A percentile compares a stretch with the other conserved stretches of the same genome.
Evolutionary conservation across 148 eudicot genomes (phyloP).

Genomic region (Rhododendron mucronatum): DNA sequence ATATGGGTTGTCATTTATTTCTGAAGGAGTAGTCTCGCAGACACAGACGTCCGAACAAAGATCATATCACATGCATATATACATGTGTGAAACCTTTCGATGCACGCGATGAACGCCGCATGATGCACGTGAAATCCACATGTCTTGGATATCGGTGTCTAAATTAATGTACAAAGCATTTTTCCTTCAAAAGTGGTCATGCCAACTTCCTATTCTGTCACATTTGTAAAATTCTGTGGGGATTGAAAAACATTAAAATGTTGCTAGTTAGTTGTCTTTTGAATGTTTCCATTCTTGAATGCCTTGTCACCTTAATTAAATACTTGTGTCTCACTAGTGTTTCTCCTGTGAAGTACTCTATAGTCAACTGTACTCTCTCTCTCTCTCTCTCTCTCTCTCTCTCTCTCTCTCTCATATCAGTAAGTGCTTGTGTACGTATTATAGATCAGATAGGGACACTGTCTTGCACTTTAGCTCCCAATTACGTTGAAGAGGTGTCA

Average conservation of each 20-base stretch:
- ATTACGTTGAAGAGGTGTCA: not conserved
- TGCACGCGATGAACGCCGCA: not conserved
- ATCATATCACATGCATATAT: not conserved
- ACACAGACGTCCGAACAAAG: not conserved
- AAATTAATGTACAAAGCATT: not conserved
- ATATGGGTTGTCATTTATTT: too few relatives aligned
- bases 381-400: not conserved
- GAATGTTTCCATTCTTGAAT: not conserved
- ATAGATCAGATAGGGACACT: not conserved
- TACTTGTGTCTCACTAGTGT: not conserved
- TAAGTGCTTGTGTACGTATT: not conserved
- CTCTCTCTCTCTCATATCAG: too few relatives aligned
- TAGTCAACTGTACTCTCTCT: not conserved
- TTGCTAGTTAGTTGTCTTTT: conserved; percentile 7
- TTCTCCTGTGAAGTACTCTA: not conserved
- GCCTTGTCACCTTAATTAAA: not conserved
- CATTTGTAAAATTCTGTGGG: not conserved
- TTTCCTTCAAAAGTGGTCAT: not conserved
- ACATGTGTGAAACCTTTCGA: not conserved
- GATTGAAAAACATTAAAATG: not conserved
- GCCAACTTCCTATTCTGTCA: not conserved
- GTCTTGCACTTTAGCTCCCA: not conserved
- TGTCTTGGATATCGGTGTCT: not conserved
- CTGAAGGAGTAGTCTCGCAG: too few relatives aligned
- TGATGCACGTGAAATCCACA: not conserved